Evolutionary conservation across 352 stramenopile genomes (phyloP), one percentile per base, ranked within the genome.

Genomic region (Globisporangium irregulare): DNA sequence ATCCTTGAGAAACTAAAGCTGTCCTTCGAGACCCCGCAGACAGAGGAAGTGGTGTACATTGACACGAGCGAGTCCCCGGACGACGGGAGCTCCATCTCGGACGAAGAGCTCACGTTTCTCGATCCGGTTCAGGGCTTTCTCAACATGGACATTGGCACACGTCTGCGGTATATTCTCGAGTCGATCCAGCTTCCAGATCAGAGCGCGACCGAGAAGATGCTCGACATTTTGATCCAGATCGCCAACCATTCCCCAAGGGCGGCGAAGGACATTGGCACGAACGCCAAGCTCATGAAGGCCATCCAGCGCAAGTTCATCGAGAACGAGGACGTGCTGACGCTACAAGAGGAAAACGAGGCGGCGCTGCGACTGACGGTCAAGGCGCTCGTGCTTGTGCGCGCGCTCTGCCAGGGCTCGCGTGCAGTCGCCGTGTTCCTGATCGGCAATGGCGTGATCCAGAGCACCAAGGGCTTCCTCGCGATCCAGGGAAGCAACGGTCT

Each of bases 111-210:
- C 46, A 75, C 78, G 15, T 72, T 71, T 4, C 53, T 82, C 32
- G 84, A 92, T 58, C 79, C 82, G 1, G 74, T 90, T 0, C 84
- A 92, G 67, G 84, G 73, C 8, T 69, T 92, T 7, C 62, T 90
- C 4, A 69, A 76, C 38, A 91, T 89, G 77, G 81, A 90, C 62
- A 57, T 92, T 34, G 73, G 43, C 5, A 76, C 78, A 3, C 80
- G 84, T 1, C 55, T 91, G 25, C 68, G 75, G 14, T 89, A 84
- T 58, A 76, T 91, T 53, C 64, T 91, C 10, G 74, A 82, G 24
- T 78, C 62, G 1, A 77, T 87, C 50, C 69, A 84, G 55, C 64
- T 90, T 22, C 76, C 73, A 0, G 78, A 84, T 50, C 70, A 80
- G 62, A 56, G 69, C 25, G 70, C 73, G 7, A 75, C 67, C 0